A percentile compares a stretch with the other conserved stretches of the same genome.
phyloP scores from a whole-genome alignment of 768 basidiomycete species.

The Rhizopogon sp. region DNA sequence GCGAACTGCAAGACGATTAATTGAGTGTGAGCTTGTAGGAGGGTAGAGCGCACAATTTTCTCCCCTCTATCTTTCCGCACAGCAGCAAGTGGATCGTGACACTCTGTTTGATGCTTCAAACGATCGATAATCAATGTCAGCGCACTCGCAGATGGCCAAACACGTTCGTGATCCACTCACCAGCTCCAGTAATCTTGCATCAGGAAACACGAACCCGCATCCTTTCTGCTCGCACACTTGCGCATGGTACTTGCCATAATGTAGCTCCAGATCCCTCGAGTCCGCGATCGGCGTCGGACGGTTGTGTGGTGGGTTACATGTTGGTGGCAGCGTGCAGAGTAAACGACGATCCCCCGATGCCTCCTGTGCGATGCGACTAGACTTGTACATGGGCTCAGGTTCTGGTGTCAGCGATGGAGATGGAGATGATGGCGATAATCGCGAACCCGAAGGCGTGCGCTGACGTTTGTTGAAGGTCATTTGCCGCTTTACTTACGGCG shows the following conservation, averaged over 20 bases:
- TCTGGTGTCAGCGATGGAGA: conserved; percentile 23
- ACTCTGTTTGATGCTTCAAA: conserved; percentile 74
- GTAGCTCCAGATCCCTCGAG: conserved; percentile 69
- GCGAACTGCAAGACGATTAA: conserved; percentile 50
- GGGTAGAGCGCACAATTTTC: conserved; percentile 56
- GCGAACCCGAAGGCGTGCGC: conserved; percentile 17
- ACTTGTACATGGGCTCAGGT: conserved; percentile 28
- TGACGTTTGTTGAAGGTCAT: conserved; percentile 29
- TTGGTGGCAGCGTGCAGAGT: conserved; percentile 76
- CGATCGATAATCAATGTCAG: not conserved
- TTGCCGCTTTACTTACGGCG: conserved; percentile 1
- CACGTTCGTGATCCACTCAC: conserved; percentile 41
- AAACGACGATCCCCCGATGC: conserved; percentile 33
- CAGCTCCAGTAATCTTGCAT: conserved; percentile 70
- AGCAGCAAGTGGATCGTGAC: conserved; percentile 82
- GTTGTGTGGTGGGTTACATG: conserved; percentile 57
- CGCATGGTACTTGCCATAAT: conserved; percentile 81
- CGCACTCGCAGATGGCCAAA: not conserved
- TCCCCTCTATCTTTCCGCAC: conserved; percentile 75
- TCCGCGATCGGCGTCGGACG: conserved; percentile 58
- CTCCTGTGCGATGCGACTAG: conserved; percentile 24
- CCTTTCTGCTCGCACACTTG: conserved; percentile 69
- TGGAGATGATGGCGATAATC: conserved; percentile 26
- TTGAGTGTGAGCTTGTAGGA: not conserved
- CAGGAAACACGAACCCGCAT: conserved; percentile 84